A percentile compares a stretch with the other conserved stretches of the same genome.
phyloP scores from a whole-genome alignment of 306 rosid genomes.

The Vigna angularis region DNA sequence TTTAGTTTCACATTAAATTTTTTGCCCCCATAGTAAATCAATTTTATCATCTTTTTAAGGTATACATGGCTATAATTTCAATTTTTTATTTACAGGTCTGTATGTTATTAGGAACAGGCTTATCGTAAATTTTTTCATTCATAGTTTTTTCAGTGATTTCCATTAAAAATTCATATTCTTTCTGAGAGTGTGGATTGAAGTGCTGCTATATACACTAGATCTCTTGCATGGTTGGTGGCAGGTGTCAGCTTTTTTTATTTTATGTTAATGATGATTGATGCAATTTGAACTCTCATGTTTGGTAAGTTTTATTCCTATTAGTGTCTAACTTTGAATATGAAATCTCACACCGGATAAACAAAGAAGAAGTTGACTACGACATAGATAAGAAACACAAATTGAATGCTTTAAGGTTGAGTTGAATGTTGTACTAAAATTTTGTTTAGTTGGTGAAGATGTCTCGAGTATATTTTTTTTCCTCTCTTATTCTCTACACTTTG shows the following conservation, averaged over 20 bases:
- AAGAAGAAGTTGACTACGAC: too few species aligned
- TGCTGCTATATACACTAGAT: not conserved
- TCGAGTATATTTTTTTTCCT: too few species aligned
- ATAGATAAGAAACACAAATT: too few species aligned
- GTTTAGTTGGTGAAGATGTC: too few species aligned
- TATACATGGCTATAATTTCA: not conserved
- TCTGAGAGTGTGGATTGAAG: not conserved
- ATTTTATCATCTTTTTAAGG: conserved; percentile 7
- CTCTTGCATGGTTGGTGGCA: not conserved
- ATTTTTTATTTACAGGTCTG: not conserved
- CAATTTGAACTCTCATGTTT: conserved; percentile 4
- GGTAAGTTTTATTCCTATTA: not conserved
- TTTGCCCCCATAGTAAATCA: not conserved
- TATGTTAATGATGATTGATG: not conserved
- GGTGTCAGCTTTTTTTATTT: not conserved
- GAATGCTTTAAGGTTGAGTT: too few species aligned
- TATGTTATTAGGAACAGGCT: not conserved
- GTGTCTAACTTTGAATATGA: too few species aligned
- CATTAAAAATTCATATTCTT: not conserved
- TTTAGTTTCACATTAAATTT: not conserved
- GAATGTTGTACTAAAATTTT: too few species aligned
- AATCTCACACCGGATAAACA: too few species aligned
- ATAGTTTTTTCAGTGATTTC: not conserved
- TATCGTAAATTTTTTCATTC: not conserved
- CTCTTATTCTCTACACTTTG: too few species aligned